Percentiles rank a stretch among this genome's conserved stretches.
These are phyloP conservation scores for Aspergillus sp. DNA, from an alignment of 2,329 filamentous ascomycete genomes.

Conservation along the genomic window DNA sequence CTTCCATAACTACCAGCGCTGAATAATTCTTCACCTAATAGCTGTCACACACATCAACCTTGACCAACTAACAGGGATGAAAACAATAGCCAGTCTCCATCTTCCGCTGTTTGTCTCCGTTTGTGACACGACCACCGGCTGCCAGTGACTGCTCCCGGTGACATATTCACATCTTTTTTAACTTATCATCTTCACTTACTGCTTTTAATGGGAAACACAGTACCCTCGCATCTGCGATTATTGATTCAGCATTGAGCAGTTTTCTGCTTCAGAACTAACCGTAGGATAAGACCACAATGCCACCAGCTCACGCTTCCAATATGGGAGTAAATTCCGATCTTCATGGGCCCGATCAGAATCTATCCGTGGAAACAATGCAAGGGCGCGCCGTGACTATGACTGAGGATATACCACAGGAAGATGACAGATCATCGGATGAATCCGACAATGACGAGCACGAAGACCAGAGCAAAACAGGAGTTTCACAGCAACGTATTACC, in stretches of 20 bases:
- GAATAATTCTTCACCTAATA: too few relatives aligned
- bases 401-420: background rate
- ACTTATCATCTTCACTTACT: too few relatives aligned
- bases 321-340: background rate
- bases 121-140: background rate
- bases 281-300: background rate
- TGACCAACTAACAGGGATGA: background rate
- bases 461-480: slow-evolving; percentile 18
- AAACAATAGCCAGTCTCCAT: background rate
- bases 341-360: background rate
- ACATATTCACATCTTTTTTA: background rate
- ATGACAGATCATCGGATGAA: slow-evolving; percentile 26
- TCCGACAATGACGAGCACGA: slow-evolving; percentile 35
- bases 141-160: background rate
- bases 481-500: slow-evolving; percentile 51
- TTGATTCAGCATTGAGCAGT: too few relatives aligned
- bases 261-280: background rate
- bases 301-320: background rate
- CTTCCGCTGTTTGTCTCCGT: background rate
- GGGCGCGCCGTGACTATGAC: background rate
- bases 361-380: background rate
- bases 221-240: too few relatives aligned
- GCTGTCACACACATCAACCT: background rate
- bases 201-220: too few relatives aligned
- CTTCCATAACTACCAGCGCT: background rate